Conservation (phyloP, 2,329 filamentous ascomycete genomes). For the Leptographium wingfieldii region DNA sequence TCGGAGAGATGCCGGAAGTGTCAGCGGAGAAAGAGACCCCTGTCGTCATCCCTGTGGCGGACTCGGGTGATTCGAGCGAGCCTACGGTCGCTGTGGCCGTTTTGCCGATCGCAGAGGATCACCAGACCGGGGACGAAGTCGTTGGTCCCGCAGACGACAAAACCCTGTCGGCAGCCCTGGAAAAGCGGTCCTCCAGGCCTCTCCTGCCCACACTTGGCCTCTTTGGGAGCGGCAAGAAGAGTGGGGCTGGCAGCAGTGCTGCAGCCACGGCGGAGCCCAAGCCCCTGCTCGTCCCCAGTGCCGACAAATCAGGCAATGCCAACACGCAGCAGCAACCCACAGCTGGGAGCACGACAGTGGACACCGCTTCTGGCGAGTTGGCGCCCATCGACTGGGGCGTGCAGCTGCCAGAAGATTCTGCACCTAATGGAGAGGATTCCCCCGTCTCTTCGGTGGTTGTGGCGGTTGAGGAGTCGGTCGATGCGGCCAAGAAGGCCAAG, state of each 20-base stretch:
- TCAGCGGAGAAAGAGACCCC: background rate
- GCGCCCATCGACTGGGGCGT: background rate
- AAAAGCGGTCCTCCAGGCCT: background rate
- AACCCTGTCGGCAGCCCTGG: background rate
- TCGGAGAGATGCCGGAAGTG: background rate
- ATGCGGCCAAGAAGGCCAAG: background rate
- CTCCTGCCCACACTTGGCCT: background rate
- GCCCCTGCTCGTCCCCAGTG: background rate
- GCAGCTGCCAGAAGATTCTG: background rate
- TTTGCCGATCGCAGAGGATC: background rate
- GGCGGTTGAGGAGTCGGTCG: background rate
- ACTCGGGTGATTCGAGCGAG: background rate
- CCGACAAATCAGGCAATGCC: background rate
- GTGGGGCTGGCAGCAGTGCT: background rate
- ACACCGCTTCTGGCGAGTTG: background rate
- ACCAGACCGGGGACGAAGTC: no score
- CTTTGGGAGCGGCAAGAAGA: background rate
- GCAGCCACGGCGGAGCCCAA: background rate
- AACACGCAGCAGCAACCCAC: background rate
- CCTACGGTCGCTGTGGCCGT: background rate
- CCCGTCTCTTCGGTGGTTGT: background rate
- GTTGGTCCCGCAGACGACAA: background rate
- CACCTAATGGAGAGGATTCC: background rate
- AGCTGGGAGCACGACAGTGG: background rate
- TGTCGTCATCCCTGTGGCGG: background rate